phyloP scores from a whole-genome alignment of 306 rosid species.

The Hippophae tibetana region DNA sequence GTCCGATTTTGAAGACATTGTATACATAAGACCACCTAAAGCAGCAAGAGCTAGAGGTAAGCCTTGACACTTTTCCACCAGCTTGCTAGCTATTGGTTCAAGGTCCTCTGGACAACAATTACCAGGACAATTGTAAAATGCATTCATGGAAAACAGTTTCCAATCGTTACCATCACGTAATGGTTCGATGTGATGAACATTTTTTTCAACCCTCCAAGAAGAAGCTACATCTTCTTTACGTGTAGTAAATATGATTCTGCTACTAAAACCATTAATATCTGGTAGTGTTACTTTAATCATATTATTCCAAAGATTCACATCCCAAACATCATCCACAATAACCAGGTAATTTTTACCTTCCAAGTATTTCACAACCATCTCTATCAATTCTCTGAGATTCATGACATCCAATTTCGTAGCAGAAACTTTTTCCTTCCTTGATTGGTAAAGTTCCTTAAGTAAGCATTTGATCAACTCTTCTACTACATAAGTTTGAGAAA shows the following conservation, averaged over 20 bases:
- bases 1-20: conserved; percentile 4
- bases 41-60: conserved; percentile 16
- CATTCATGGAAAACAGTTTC: conserved; percentile 10
- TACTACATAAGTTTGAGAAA: conserved; percentile 13
- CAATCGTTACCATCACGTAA: background rate
- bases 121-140: background rate
- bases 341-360: conserved; percentile 2
- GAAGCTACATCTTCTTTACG: conserved; percentile 14
- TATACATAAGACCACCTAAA: conserved; percentile 13
- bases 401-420: conserved; percentile 6
- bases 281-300: conserved; percentile 5
- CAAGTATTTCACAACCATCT: conserved; percentile 1
- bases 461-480: conserved; percentile 6
- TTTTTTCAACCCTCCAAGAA: conserved; percentile 4
- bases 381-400: conserved; percentile 7
- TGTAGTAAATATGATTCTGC: conserved; percentile 18
- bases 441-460: conserved; percentile 3
- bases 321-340: conserved; percentile 18
- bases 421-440: background rate
- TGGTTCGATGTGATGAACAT: conserved; percentile 9
- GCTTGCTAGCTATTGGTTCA: background rate
- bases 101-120: conserved; percentile 8
- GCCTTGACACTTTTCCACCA: conserved; percentile 14
- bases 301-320: conserved; percentile 4
- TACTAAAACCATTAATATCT: background rate